A percentile compares a stretch with the other conserved stretches of the same genome.
These are phyloP conservation scores for Hsuehochloa calcarea DNA, from an alignment of 176 grass and related monocot genomes.

Conservation along the genomic window DNA sequence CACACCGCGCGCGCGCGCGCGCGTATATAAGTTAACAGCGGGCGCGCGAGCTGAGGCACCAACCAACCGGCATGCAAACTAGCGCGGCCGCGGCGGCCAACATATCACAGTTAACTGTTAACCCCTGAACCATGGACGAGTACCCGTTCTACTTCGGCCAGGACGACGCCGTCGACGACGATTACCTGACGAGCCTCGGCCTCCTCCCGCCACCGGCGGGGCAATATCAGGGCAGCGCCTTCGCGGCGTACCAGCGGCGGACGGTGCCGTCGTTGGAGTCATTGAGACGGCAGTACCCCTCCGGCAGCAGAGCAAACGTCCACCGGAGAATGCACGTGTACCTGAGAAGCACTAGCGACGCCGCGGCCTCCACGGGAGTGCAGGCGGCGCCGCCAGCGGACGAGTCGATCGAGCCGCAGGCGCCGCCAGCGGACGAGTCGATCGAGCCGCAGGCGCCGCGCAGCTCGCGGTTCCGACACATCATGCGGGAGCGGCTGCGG, in stretches of 20 bases:
- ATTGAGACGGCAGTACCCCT: neutral
- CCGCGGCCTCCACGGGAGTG: neutral
- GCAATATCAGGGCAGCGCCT: constrained; percentile 21
- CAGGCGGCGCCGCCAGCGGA: neutral
- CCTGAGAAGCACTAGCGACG: neutral
- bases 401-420: neutral
- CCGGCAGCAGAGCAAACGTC: neutral
- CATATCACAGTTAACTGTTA: neutral
- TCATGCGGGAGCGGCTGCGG: constrained; percentile 53
- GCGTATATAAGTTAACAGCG: constrained; percentile 17
- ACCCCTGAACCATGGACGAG: constrained; percentile 17
- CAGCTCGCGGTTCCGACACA: constrained; percentile 41
- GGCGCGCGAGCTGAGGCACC: neutral
- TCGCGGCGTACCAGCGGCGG: constrained; percentile 13
- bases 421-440: neutral
- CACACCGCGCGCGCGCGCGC: neutral
- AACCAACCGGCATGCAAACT: neutral
- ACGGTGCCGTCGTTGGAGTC: neutral
- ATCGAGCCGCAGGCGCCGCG: neutral
- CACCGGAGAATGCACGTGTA: constrained; percentile 31
- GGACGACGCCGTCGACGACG: neutral
- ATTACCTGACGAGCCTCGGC: neutral
- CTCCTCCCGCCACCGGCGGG: neutral
- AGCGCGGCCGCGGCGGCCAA: neutral
- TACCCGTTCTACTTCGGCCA: constrained; percentile 9